Percentiles rank a stretch among this genome's conserved stretches.
Conservation (phyloP, 1,284 basidiomycete species). For the Inonotus obliquus region DNA sequence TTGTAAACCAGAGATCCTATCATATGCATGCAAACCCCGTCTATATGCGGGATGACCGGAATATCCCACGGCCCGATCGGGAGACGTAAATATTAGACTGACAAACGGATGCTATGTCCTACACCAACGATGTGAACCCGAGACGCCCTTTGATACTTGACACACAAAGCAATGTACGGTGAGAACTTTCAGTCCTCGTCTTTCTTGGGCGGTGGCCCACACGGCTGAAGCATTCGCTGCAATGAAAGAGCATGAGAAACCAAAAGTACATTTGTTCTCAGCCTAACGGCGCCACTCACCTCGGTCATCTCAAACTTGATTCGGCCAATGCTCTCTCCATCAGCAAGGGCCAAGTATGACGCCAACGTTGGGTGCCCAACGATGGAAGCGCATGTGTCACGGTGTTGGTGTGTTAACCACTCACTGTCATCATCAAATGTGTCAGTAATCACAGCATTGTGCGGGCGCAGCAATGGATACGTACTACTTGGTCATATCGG, state of each 20-base stretch:
- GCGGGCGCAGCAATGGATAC: constrained; percentile 28
- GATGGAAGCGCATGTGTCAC: constrained; percentile 90
- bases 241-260: constrained; percentile 8
- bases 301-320: constrained; percentile 95
- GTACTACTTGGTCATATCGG: constrained; percentile 91
- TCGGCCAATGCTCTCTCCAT: constrained; percentile 86
- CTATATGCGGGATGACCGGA: constrained; percentile 14
- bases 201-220: constrained; percentile 90
- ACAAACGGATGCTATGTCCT: neutral
- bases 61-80: constrained; percentile 7
- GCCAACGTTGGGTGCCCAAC: constrained; percentile 86
- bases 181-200: constrained; percentile 61
- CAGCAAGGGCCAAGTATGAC: constrained; percentile 88
- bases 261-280: constrained; percentile 2
- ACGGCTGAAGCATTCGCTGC: constrained; percentile 97
- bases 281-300: constrained; percentile 47
- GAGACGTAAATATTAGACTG: neutral
- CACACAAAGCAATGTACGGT: neutral
- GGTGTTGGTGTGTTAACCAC: constrained; percentile 96
- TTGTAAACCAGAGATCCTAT: neutral
- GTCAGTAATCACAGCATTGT: neutral
- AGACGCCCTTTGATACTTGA: neutral
- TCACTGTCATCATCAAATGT: constrained; percentile 53
- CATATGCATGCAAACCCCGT: no score
- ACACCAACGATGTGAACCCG: neutral